Evolutionary conservation across 2,329 filamentous ascomycete genomes (phyloP).

Genomic region (Ophiostoma novo-ulmi): DNA sequence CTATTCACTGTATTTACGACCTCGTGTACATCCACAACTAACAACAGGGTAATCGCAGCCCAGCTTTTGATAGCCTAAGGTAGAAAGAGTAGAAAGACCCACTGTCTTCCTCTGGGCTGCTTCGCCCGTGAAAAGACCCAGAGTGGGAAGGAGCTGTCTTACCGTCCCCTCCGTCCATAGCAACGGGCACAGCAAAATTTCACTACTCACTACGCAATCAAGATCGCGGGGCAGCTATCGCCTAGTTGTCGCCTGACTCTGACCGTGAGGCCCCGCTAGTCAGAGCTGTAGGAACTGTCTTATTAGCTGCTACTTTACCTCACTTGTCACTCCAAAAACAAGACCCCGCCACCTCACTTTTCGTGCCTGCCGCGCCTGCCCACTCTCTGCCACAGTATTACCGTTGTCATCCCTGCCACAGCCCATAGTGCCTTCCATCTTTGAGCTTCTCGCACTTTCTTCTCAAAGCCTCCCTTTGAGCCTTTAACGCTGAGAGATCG

Average conservation of each 20-base stretch:
- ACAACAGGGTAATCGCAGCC: background rate
- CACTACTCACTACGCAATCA: constrained; percentile 10
- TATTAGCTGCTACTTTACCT: background rate
- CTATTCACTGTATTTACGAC: background rate
- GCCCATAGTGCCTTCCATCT: constrained; percentile 1
- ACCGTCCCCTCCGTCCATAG: background rate
- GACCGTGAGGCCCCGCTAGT: background rate
- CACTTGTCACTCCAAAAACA: background rate
- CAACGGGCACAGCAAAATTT: background rate
- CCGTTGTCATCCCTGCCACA: constrained; percentile 4
- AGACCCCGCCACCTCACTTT: constrained; percentile 26
- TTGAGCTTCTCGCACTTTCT: background rate
- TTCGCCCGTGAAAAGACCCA: background rate
- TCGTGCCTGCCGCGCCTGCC: constrained; percentile 18
- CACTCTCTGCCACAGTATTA: background rate
- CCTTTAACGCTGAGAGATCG: background rate
- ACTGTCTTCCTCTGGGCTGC: background rate
- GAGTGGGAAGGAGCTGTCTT: background rate
- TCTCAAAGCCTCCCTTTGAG: background rate
- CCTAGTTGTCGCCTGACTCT: constrained; percentile 5
- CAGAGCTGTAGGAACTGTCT: background rate
- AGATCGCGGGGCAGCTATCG: constrained; percentile 13
- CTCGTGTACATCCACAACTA: background rate
- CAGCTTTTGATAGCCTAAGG: background rate
- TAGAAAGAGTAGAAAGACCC: background rate